phyloP scores from a whole-genome alignment of 108 stramenopile species.

The Skeletonema tropicum region DNA sequence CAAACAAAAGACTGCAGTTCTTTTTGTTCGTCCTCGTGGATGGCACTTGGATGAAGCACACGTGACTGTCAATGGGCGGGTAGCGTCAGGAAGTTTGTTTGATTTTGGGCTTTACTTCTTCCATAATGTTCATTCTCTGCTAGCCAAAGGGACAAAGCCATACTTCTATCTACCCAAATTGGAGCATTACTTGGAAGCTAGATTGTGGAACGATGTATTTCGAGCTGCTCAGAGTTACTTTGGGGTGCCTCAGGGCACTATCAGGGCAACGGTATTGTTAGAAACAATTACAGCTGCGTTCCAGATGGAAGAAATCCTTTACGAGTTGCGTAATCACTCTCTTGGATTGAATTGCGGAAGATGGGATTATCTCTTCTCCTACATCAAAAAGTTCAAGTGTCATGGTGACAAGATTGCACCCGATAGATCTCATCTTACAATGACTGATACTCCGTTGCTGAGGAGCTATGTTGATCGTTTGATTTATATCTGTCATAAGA shows the following conservation, averaged over 20 bases:
- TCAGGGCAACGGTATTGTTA: slow-evolving; percentile 88
- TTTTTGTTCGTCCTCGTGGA: slow-evolving; percentile 92
- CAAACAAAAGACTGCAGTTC: slow-evolving; percentile 70
- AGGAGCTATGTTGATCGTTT: slow-evolving; percentile 88
- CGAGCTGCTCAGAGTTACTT: slow-evolving; percentile 78
- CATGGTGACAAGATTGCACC: slow-evolving; percentile 83
- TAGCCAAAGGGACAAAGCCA: slow-evolving; percentile 76
- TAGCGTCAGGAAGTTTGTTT: slow-evolving; percentile 84
- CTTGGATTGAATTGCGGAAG: slow-evolving; percentile 95
- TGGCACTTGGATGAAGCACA: slow-evolving; percentile 95
- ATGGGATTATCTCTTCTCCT: slow-evolving; percentile 95
- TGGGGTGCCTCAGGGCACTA: slow-evolving; percentile 82
- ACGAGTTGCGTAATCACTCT: slow-evolving; percentile 92
- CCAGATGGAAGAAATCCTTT: slow-evolving; percentile 96
- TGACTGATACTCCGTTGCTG: slow-evolving; percentile 89
- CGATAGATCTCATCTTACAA: slow-evolving; percentile 87
- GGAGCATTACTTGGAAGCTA: slow-evolving; percentile 88
- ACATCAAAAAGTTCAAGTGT: slow-evolving; percentile 91
- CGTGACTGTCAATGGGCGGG: slow-evolving; percentile 83
- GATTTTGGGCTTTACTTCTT: slow-evolving; percentile 94
- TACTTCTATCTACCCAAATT: slow-evolving; percentile 94
- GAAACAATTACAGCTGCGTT: slow-evolving; percentile 96
- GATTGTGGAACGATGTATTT: slow-evolving; percentile 95
- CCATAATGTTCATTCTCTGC: slow-evolving; percentile 81
- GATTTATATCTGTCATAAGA: slow-evolving; percentile 92